Evolutionary conservation across 1,284 basidiomycete genomes (phyloP).

Genomic region (Microbotryum silenes-acaulis): DNA sequence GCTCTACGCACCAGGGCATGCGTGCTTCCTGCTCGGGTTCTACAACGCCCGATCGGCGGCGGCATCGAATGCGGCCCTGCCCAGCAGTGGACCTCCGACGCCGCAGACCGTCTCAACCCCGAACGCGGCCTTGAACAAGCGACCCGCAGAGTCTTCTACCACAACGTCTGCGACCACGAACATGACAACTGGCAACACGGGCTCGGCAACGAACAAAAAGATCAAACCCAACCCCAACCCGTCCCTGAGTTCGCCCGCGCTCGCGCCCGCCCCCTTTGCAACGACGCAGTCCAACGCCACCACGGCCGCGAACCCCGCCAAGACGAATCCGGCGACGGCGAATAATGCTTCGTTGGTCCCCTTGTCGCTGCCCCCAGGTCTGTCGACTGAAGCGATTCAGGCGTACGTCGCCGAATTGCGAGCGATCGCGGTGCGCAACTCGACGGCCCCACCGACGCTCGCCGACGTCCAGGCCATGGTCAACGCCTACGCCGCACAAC

Average conservation of each 20-base stretch:
- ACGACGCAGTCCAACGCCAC: neutral
- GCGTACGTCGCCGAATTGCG: constrained; percentile 23
- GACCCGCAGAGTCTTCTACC: constrained; percentile 7
- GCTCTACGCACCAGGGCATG: constrained; percentile 14
- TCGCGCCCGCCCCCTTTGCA: neutral
- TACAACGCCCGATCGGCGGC: constrained; percentile 12
- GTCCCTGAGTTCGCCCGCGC: neutral
- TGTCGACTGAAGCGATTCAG: constrained; percentile 14
- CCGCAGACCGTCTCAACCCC: neutral
- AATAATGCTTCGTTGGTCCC: neutral
- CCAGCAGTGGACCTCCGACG: neutral
- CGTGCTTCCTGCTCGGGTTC: constrained; percentile 30
- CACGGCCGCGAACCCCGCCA: neutral
- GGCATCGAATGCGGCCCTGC: neutral
- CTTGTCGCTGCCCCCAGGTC: neutral
- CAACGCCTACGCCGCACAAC: neutral
- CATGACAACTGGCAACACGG: no score
- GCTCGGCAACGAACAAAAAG: constrained; percentile 1
- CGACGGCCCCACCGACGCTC: constrained; percentile 10
- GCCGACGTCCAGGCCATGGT: constrained; percentile 20
- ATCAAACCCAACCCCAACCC: constrained; percentile 17
- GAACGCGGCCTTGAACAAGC: constrained; percentile 6
- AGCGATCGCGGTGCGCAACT: constrained; percentile 3
- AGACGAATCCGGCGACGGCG: neutral
- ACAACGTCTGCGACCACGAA: neutral